Evolutionary conservation across 1,284 basidiomycete genomes (phyloP).

Genomic region (Cyathus olla): DNA sequence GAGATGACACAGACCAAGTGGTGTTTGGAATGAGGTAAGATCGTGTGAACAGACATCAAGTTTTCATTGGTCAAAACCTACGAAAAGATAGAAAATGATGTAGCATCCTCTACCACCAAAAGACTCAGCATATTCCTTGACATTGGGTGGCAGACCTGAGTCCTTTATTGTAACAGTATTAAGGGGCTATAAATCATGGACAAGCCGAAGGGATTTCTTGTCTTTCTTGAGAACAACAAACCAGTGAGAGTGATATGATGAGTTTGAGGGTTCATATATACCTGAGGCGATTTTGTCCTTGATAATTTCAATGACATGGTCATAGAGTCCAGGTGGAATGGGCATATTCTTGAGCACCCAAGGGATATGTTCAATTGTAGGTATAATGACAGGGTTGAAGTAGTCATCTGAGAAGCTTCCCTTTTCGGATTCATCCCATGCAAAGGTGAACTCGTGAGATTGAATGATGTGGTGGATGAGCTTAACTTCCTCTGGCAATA

Average conservation of each 20-base stretch:
- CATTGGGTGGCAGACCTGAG: constrained; percentile 8
- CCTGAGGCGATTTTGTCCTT: background rate
- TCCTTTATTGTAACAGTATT: constrained; percentile 18
- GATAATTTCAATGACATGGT: background rate
- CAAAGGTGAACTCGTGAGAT: background rate
- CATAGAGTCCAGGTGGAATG: background rate
- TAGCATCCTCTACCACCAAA: constrained; percentile 17
- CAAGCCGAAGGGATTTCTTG: constrained; percentile 16
- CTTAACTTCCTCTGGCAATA: background rate
- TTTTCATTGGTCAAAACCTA: constrained; percentile 20
- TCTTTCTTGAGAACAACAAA: too few relatives aligned
- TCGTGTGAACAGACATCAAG: constrained; percentile 18
- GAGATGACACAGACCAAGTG: constrained; percentile 5
- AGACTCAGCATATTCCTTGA: too few relatives aligned
- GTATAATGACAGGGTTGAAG: background rate
- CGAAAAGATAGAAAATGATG: constrained; percentile 20
- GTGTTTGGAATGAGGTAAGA: constrained; percentile 25
- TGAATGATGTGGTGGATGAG: background rate
- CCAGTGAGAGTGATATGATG: too few relatives aligned
- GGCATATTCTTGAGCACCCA: background rate
- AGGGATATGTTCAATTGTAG: background rate
- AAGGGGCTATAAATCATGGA: constrained; percentile 20
- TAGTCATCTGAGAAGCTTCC: too few relatives aligned
- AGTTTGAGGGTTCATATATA: constrained; percentile 3
- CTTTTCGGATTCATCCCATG: background rate